A percentile compares a stretch with the other conserved stretches of the same genome.
phyloP scores from a whole-genome alignment of 768 basidiomycete genomes.

The Leccinellum albellum region DNA sequence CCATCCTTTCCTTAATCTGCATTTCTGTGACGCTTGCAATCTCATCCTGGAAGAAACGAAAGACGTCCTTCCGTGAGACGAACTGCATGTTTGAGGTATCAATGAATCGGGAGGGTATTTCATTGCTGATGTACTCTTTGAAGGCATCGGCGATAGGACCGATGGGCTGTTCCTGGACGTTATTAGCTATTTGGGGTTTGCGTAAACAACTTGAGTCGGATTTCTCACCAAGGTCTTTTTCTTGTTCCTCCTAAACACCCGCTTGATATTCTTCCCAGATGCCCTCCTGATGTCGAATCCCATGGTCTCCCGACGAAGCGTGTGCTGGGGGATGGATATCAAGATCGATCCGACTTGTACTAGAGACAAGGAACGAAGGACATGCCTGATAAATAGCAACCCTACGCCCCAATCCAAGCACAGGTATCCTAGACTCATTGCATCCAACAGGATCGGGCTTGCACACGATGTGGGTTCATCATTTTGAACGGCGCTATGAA shows the following conservation, averaged over 20 bases:
- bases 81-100: conserved; percentile 6
- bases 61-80: conserved; percentile 3
- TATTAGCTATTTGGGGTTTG: not conserved
- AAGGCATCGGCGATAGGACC: conserved; percentile 2
- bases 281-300: not conserved
- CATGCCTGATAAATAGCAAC: not conserved
- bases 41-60: conserved; percentile 5
- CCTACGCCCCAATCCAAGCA: not conserved
- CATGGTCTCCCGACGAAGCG: not conserved
- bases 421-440: not conserved
- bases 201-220: not conserved
- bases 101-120: conserved; percentile 8
- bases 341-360: not conserved
- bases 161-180: not conserved
- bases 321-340: not conserved
- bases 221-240: not conserved
- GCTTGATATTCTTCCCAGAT: too few species aligned
- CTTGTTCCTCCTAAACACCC: not conserved
- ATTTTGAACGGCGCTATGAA: too few species aligned
- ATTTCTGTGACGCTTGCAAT: conserved; percentile 3
- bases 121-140: conserved; percentile 11
- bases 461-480: not conserved
- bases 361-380: not conserved
- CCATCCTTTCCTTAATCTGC: not conserved
- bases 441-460: not conserved